Percentiles rank a stretch among this genome's conserved stretches.
phyloP scores from a whole-genome alignment of 1,139 yeast genomes.

The Suhomyces coccinellae region DNA sequence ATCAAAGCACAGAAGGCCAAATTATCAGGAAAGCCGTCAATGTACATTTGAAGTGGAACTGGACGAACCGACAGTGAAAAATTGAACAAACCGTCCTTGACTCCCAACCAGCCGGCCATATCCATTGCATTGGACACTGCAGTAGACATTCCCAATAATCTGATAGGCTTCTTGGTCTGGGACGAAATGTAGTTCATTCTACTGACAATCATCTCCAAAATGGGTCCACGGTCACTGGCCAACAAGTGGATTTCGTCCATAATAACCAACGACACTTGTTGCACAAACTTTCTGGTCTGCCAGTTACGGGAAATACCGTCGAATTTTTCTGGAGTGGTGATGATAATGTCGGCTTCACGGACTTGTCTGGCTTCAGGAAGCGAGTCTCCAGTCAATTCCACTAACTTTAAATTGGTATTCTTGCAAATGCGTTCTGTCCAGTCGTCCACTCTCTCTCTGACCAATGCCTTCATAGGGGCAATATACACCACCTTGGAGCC shows the following conservation, averaged over 20 bases:
- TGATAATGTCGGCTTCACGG: conserved; percentile 85
- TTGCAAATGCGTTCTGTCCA: conserved; percentile 77
- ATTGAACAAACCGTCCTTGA: conserved; percentile 83
- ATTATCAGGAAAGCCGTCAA: conserved; percentile 96
- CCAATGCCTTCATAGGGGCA: conserved; percentile 99
- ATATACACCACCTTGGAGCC: conserved; percentile 87
- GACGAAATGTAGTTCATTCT: conserved; percentile 92
- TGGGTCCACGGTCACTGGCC: conserved; percentile 98
- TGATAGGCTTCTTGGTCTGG: conserved; percentile 69
- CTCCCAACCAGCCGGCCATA: conserved; percentile 98
- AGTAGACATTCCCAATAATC: conserved; percentile 92
- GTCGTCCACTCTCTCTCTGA: conserved; percentile 93
- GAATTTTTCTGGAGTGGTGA: conserved; percentile 97
- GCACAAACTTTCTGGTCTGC: conserved; percentile 94
- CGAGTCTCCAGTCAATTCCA: conserved; percentile 96
- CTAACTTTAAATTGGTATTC: conserved; percentile 65
- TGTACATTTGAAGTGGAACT: conserved; percentile 95
- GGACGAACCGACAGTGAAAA: conserved; percentile 97
- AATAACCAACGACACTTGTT: conserved; percentile 83
- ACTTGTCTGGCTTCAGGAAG: conserved; percentile 86
- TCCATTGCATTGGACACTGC: conserved; percentile 98
- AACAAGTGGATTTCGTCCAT: conserved; percentile 98
- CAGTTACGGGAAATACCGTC: conserved; percentile 99
- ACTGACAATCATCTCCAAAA: conserved; percentile 96
- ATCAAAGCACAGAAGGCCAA: conserved; percentile 92